Evolutionary conservation across 805 yeast genomes (phyloP).

Genomic region (Barnettozyma wickerhamii): DNA sequence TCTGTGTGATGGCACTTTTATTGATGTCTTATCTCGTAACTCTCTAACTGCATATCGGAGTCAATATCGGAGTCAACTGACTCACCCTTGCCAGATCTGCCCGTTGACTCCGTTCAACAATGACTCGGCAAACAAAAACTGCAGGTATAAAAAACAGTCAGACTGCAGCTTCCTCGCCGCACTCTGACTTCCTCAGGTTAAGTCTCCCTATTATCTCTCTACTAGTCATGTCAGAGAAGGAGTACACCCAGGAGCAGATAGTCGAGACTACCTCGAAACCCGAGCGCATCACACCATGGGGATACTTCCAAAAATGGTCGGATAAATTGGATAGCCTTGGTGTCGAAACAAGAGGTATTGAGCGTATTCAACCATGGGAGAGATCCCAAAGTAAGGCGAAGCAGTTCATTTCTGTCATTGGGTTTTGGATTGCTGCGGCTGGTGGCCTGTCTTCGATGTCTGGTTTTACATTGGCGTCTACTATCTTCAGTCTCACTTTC

Average conservation of each 20-base stretch:
- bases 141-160: too few relatives aligned
- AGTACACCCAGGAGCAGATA: constrained; percentile 8
- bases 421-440: constrained; percentile 81
- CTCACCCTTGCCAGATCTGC: too few relatives aligned
- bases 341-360: constrained; percentile 78
- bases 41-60: too few relatives aligned
- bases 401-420: constrained; percentile 46
- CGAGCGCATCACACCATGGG: constrained; percentile 20
- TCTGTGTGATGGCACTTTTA: too few relatives aligned
- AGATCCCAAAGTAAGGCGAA: constrained; percentile 38
- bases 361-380: constrained; percentile 65
- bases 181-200: too few relatives aligned
- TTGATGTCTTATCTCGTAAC: too few relatives aligned
- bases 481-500: constrained; percentile 65
- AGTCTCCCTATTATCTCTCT: not conserved
- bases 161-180: too few relatives aligned
- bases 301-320: constrained; percentile 31
- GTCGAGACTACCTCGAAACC: not conserved
- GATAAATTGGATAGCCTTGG: constrained; percentile 49
- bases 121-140: too few relatives aligned
- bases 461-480: constrained; percentile 70
- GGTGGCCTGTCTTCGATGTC: constrained; percentile 92
- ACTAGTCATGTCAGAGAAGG: constrained; percentile 4
- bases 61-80: too few relatives aligned
- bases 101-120: too few relatives aligned